Evolutionary conservation across 768 basidiomycete species (phyloP).

Genomic region (Exidia glandulosa): DNA sequence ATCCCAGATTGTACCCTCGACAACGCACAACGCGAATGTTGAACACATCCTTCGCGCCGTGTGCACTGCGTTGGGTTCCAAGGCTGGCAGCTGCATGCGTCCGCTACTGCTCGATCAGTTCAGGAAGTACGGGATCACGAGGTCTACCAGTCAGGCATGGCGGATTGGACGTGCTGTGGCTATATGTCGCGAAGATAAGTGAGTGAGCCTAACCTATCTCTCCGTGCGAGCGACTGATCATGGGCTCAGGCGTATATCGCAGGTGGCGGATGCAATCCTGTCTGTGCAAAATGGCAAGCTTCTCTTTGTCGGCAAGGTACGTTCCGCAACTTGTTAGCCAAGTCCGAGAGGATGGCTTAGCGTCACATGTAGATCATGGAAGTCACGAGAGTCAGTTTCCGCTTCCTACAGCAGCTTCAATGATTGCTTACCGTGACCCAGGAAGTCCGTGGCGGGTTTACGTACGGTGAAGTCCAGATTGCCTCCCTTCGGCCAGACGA

Average conservation of each 20-base stretch:
- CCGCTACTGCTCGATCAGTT: conserved; percentile 29
- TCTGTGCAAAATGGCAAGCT: conserved; percentile 25
- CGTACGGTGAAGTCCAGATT: conserved; percentile 23
- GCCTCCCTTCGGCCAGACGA: conserved; percentile 19
- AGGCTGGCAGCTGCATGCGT: conserved; percentile 32
- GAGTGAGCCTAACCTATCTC: background rate
- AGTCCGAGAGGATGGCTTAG: too few relatives aligned
- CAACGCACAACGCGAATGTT: conserved; percentile 17
- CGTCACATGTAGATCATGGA: conserved; percentile 31
- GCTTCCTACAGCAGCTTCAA: background rate
- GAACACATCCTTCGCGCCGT: conserved; percentile 36
- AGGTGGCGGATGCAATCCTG: conserved; percentile 25
- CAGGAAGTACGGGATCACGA: conserved; percentile 29
- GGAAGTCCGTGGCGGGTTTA: conserved; percentile 21
- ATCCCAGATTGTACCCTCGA: conserved; percentile 5
- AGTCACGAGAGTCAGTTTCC: conserved; percentile 16
- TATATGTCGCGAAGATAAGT: conserved; percentile 32
- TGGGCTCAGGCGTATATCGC: conserved; percentile 2
- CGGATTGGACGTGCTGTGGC: conserved; percentile 49
- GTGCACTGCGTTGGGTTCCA: conserved; percentile 43
- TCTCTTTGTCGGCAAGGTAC: conserved; percentile 44
- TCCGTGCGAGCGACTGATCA: background rate
- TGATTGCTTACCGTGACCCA: background rate
- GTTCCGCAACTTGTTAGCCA: background rate
- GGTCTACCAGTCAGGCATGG: conserved; percentile 52